Conservation (phyloP, 805 yeast genomes). For the Cyberlindnera lachancei region DNA sequence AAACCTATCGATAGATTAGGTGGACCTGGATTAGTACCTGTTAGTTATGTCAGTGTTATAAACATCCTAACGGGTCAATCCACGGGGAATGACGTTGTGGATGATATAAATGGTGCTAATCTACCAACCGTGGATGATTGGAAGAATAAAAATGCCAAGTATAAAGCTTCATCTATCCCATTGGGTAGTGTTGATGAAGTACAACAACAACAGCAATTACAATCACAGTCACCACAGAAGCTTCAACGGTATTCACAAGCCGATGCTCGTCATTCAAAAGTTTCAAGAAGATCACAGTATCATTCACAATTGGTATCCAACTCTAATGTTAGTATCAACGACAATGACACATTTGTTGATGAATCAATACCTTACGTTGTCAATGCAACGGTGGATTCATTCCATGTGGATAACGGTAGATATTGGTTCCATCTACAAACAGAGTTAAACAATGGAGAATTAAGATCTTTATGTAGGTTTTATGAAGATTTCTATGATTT, state of each 20-base stretch:
- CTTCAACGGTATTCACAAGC: background rate
- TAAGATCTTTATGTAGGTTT: conserved; percentile 71
- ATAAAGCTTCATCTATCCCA: conserved; percentile 83
- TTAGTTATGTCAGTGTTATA: conserved; percentile 77
- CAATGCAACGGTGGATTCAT: conserved; percentile 68
- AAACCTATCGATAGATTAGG: conserved; percentile 93
- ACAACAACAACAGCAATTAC: background rate
- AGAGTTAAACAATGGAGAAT: conserved; percentile 57
- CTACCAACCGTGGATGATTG: conserved; percentile 94
- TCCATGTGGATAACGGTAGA: conserved; percentile 74
- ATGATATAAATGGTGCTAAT: conserved; percentile 55
- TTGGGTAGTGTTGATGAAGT: conserved; percentile 47
- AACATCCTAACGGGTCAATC: conserved; percentile 63
- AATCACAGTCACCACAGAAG: background rate
- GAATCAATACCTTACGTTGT: conserved; percentile 18
- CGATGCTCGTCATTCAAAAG: background rate
- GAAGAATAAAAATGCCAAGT: conserved; percentile 85
- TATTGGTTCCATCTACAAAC: conserved; percentile 81
- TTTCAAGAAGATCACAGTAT: conserved; percentile 4
- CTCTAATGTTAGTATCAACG: conserved; percentile 2
- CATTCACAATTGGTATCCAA: conserved; percentile 6
- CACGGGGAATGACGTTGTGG: conserved; percentile 44
- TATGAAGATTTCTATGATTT: conserved; percentile 95
- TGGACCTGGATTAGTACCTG: conserved; percentile 96
- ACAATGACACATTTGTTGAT: conserved; percentile 9